Base-by-base conservation (phyloP, 2,329 filamentous ascomycete genomes). In the Dryadomyces quercivorus region DNA sequence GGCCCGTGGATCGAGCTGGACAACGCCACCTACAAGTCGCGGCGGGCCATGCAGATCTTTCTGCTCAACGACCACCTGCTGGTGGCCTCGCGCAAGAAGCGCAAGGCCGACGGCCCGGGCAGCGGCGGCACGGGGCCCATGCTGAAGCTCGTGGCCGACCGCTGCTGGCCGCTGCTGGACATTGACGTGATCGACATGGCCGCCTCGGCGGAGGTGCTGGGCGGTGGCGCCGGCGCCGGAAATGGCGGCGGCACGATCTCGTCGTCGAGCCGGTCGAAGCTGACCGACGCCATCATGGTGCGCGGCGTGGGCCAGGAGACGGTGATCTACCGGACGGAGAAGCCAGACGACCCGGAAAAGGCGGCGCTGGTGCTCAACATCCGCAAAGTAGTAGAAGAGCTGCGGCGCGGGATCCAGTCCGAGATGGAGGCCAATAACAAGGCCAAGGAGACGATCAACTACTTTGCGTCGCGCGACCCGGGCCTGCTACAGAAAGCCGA, bases 1-100 rank as follows among this genome's bases (percentile, higher is more conserved):
- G 86, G 88, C 1, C 81, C 86, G 50, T 98, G 93, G 93, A 87
- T 97, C 56, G 92, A 98, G 71, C 75, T 98, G 58, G 94, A 98
- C 69, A 94, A 93, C 59, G 93, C 93, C 12, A 98, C 93, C 0
- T 97, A 95, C 83, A 96, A 95, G 69, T 88, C 92, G 4, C 78
- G 87, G 59, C 78, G 93, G 45, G 84, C 90, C 31, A 91, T 97
- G 67, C 88, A 95, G 65, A 82, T 98, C 57, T 91, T 97, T 57
- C 70, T 98, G 56, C 76, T 98, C 2, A 98, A 97, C 65, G 93
- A 98, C 64, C 91, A 98, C 68, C 74, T 98, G 1, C 78, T 98
- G 21, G 80, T 98, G 51, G 93, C 93, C 4, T 89, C 88, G 22
- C 84, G 88, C 61, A 96, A 96, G 73, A 95, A 96, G 74, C 89